Evolutionary conservation across 2,329 filamentous ascomycete species (phyloP), one percentile per base, ranked within the genome.

Genomic region (Arachnomyces sp.): DNA sequence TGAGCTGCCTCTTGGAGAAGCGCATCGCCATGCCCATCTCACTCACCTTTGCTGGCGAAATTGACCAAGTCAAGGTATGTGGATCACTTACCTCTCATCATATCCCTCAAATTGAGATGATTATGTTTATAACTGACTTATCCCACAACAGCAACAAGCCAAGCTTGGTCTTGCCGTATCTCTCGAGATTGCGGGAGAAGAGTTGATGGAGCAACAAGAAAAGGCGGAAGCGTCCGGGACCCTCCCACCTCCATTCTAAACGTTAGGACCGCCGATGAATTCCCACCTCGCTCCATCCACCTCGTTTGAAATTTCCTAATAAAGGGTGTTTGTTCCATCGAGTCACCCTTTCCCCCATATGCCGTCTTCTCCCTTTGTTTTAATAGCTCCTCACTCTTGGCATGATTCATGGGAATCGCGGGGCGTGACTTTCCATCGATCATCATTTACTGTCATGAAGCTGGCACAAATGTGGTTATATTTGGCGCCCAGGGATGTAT

Each of bases 81-180:
- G 34, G 9, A 39, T n/a, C n/a, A 25, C 5, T 28, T 31, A 18
- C 13, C 28, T 35, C 18, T 38, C 16, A 38, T 35, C 30, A 31
- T 16, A 36, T 16, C 9, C 36, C 40, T 31, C 13, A 34, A 34
- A n/a, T 15, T 29, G 13, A 38, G 34, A 12, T 14, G 7, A 34
- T 15, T 5, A 18, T 14, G 16, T 25, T 14, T 7, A 28, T 38
- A 43, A 47, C 47, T 49, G 12, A 31, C 39, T 25, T 42, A 43
- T 45, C 32, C 40, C 42, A 37, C 49, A 37, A 17, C 54, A 98
- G 92, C 87, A 92, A 81, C 77, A 84, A 70, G 86, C 90, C 53
- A 96, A 96, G 75, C 78, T 96, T 54, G 92, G 92, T 53, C 76
- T 98, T 49, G 88, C 87, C 46, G 86, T 98, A 54, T 94, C 89